Evolutionary conservation across 2,329 filamentous ascomycete species (phyloP), one percentile per base, ranked within the genome.

Genomic region (Phialocephala sp.): DNA sequence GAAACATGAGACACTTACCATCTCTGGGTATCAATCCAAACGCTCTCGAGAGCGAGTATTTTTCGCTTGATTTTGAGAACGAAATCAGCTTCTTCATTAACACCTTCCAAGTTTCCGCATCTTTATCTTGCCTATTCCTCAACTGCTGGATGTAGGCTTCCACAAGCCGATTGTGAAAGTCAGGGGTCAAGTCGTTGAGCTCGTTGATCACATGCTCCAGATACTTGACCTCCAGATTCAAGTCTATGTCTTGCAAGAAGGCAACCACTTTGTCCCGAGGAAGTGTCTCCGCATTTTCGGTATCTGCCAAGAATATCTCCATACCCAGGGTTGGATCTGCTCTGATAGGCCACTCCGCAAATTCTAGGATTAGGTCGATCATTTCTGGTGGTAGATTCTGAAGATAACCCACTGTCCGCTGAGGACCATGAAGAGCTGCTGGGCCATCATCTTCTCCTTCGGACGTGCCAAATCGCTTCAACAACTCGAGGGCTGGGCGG

Each of bases 241-340:
- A 75, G 72, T 96, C 89, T 39, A 97, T 87, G 0, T 81, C 79
- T 50, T 87, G 84, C 4, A 99, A 80, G 73, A 94, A 98, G 1
- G 84, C 81, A 2, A 94, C 82, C 0, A 99, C 91, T 60, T 81
- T 85, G 36, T 91, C 86, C 50, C 94, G 85, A 2, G 94, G 93
- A 12, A 99, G 79, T 0, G 89, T 93, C 80, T 98, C 95, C 0
- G 95, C 94, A 74, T 98, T 98, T 76, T 97, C 93, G 0, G 93
- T 95, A 76, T 99, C 95, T 0, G 92, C 92, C 0, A 95, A 80
- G 78, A 99, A 99, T 0, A 99, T 86, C 69, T 97, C 93, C 91
- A 99, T 96, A 4, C 91, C 94, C 45, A 92, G 80, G 1, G 88
- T 84, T 0, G 93, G 87, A 68, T 92, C 88, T 15, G 84, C 85